A percentile compares a stretch with the other conserved stretches of the same genome.
phyloP scores from a whole-genome alignment of 345 rosid genomes.

The Eucalyptus tenuipes region DNA sequence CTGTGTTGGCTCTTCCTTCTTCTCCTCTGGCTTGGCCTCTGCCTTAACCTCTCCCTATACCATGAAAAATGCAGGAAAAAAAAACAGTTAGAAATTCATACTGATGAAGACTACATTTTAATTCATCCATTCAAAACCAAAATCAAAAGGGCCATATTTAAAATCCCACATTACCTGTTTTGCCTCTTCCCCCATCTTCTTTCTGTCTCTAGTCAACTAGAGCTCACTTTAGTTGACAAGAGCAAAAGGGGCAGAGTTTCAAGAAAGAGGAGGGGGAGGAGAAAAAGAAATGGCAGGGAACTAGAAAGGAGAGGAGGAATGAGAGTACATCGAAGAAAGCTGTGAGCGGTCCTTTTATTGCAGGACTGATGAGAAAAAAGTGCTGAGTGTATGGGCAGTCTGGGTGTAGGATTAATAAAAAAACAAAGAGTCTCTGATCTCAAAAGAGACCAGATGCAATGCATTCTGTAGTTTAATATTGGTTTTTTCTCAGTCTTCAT shows the following conservation, averaged over 20 bases:
- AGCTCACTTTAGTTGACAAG: neutral
- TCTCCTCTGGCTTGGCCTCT: conserved; percentile 27
- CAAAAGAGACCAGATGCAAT: conserved; percentile 37
- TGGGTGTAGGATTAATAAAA: neutral
- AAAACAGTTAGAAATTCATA: neutral
- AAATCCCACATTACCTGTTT: conserved; percentile 34
- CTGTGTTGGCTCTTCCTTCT: conserved; percentile 23
- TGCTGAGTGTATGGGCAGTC: conserved; percentile 19
- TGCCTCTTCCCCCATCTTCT: conserved; percentile 63
- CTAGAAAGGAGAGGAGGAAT: neutral
- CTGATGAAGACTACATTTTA: neutral
- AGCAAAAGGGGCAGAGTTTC: neutral
- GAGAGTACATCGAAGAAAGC: neutral
- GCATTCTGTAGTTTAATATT: conserved; percentile 7
- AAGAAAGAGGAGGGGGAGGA: neutral
- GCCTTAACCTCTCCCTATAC: conserved; percentile 10
- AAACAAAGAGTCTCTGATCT: conserved; percentile 12
- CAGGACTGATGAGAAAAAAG: conserved; percentile 8
- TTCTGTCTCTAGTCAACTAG: neutral
- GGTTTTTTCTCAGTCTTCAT: neutral
- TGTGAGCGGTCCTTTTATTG: neutral
- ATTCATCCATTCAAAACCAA: neutral
- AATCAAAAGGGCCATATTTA: neutral
- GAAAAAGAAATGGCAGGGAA: neutral
- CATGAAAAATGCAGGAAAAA: neutral